Evolutionary conservation across 352 stramenopile genomes (phyloP).

Genomic region (Phytophthora fragariae): DNA sequence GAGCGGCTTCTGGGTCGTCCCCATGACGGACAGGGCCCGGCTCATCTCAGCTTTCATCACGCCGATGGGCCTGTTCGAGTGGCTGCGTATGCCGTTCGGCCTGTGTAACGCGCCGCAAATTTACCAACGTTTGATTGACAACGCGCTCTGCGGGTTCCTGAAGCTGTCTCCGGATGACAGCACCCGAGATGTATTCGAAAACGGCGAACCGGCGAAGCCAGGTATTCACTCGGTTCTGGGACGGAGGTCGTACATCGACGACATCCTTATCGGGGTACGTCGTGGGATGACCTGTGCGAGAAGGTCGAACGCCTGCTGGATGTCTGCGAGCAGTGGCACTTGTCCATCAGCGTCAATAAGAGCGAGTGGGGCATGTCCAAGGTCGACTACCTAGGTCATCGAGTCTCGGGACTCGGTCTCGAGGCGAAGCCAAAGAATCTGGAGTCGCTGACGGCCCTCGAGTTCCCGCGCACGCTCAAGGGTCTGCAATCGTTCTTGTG

Average conservation of each 20-base stretch:
- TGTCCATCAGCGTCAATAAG: slow-evolving; percentile 35
- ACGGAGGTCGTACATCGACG: too few species aligned
- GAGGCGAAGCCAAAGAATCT: too few species aligned
- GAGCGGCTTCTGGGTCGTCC: slow-evolving; percentile 32
- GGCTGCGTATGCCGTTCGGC: slow-evolving; percentile 32
- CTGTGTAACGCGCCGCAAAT: slow-evolving; percentile 35
- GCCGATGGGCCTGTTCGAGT: slow-evolving; percentile 31
- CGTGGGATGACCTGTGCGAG: too few species aligned
- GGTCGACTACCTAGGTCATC: slow-evolving; percentile 30
- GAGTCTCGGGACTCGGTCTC: not conserved
- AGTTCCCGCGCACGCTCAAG: too few species aligned
- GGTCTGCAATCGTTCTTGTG: too few species aligned
- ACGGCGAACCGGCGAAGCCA: not conserved
- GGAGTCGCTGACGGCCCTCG: too few species aligned
- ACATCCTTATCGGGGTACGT: too few species aligned
- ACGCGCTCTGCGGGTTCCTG: slow-evolving; percentile 23
- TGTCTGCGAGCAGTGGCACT: slow-evolving; percentile 13
- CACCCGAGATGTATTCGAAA: not conserved
- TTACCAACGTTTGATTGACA: slow-evolving; percentile 37
- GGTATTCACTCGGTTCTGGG: too few species aligned
- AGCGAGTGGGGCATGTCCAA: slow-evolving; percentile 14
- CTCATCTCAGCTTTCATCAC: slow-evolving; percentile 36
- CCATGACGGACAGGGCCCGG: slow-evolving; percentile 21
- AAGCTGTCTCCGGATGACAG: too few species aligned
- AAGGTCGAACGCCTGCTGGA: slow-evolving; percentile 17